Percentiles rank a stretch among this genome's conserved stretches.
Conservation (phyloP, 169 alveolate genomes). For the Cryptosporidium ryanae region DNA sequence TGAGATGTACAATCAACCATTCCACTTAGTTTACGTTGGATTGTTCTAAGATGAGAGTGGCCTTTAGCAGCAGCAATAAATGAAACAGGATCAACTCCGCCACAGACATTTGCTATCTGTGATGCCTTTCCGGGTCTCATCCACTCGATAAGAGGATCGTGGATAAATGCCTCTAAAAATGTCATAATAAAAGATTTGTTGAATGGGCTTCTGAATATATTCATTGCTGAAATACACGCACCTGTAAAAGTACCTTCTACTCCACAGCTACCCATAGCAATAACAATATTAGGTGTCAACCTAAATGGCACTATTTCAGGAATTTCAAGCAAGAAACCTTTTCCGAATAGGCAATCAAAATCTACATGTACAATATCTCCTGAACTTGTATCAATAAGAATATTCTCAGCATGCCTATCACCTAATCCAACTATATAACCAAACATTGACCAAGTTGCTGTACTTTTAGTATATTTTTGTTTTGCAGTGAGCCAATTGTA, state of each 20-base stretch:
- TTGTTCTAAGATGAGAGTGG: slow-evolving; percentile 79
- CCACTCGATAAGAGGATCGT: slow-evolving; percentile 95
- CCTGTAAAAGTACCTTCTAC: slow-evolving; percentile 88
- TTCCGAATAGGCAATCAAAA: slow-evolving; percentile 97
- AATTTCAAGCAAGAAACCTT: slow-evolving; percentile 93
- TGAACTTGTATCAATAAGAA: slow-evolving; percentile 91
- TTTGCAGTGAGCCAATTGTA: slow-evolving; percentile 91
- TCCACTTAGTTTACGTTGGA: slow-evolving; percentile 82
- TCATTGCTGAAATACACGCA: slow-evolving; percentile 89
- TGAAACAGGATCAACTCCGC: slow-evolving; percentile 76
- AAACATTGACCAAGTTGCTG: slow-evolving; percentile 95
- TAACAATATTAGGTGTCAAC: slow-evolving; percentile 94
- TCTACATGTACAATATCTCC: slow-evolving; percentile 96
- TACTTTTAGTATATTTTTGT: slow-evolving; percentile 87
- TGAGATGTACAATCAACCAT: slow-evolving; percentile 84
- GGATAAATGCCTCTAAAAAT: slow-evolving; percentile 92
- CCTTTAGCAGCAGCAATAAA: slow-evolving; percentile 79
- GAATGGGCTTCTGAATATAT: slow-evolving; percentile 84
- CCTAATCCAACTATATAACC: slow-evolving; percentile 98
- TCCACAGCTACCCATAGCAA: slow-evolving; percentile 92
- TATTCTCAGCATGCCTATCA: slow-evolving; percentile 97
- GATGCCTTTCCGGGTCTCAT: slow-evolving; percentile 82
- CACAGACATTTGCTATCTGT: slow-evolving; percentile 43
- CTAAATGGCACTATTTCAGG: slow-evolving; percentile 98
- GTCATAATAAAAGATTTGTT: slow-evolving; percentile 86